Evolutionary conservation across 2,329 filamentous ascomycete genomes (phyloP), one percentile per base, ranked within the genome.

Genomic region (Dactylellina leptospora): DNA sequence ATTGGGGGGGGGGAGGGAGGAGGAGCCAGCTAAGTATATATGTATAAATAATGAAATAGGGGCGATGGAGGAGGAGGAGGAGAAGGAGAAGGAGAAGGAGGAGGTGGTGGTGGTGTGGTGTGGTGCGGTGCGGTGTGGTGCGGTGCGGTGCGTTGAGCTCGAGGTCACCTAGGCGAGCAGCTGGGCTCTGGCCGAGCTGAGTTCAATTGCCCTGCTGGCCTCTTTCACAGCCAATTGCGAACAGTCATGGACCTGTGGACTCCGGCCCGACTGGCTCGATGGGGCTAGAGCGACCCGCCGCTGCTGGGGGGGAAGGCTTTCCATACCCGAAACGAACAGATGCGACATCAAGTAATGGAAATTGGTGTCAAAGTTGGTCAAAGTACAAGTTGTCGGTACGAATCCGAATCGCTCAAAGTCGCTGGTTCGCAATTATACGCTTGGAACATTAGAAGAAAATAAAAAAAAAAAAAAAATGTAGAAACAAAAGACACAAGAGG

Each of bases 191-290:
- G 23, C 45, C 56, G 56, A 50, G 64, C 28, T 48, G 10, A 40
- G 11, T 16, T 40, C 10, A 60, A 33, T 61, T 70, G 64, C 64
- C 66, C 50, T 62, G 66, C 66, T 71, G 66, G 56, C 66, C 66
- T 71, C 38, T 71, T 63, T 45, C 42, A 6, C 30, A 13, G 30
- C 30, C 13, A 13, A 33, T n/a, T n/a, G n/a, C n/a, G n/a, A n/a
- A n/a, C n/a, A n/a, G n/a, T n/a, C n/a, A n/a, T n/a, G n/a, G n/a
- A n/a, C n/a, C n/a, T n/a, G n/a, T n/a, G n/a, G n/a, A n/a, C n/a
- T n/a, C n/a, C n/a, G n/a, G n/a, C n/a, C n/a, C n/a, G n/a, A n/a
- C n/a, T n/a, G n/a, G n/a, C n/a, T n/a, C n/a, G n/a, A n/a, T n/a
- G n/a, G n/a, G n/a, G n/a, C n/a, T n/a, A n/a, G n/a, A n/a, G n/a